Percentiles rank a stretch among this genome's conserved stretches.
Conservation (phyloP, 2,329 filamentous ascomycete genomes). For the Penicillium sp. region DNA sequence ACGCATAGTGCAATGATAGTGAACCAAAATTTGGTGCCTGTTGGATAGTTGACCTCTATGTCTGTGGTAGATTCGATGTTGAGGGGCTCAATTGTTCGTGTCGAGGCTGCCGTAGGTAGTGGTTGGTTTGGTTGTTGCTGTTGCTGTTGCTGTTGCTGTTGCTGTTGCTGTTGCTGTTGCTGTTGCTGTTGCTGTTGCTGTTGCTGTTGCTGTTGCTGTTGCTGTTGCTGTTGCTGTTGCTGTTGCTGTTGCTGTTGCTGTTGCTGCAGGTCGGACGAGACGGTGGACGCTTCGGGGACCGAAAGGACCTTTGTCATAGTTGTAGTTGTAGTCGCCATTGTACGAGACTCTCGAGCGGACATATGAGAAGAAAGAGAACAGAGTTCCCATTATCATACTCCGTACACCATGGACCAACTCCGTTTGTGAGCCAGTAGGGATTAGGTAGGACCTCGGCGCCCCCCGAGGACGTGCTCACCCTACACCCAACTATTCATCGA, state of each 20-base stretch:
- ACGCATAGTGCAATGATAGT: slow-evolving; percentile 26
- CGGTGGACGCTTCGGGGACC: not conserved
- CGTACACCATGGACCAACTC: not conserved
- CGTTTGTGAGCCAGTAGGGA: slow-evolving; percentile 38
- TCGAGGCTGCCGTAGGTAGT: not conserved
- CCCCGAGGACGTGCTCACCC: not conserved
- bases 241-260: not conserved
- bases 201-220: not conserved
- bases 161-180: not conserved
- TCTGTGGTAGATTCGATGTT: not conserved
- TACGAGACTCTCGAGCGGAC: not conserved
- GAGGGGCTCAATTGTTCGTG: slow-evolving; percentile 1
- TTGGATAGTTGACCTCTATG: slow-evolving; percentile 14
- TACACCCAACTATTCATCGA: too few relatives aligned
- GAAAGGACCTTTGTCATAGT: not conserved
- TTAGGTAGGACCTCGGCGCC: not conserved
- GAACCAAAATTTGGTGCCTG: slow-evolving; percentile 18
- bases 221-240: not conserved
- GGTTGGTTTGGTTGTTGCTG: not conserved
- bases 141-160: not conserved
- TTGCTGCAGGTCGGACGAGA: not conserved
- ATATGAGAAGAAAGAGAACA: not conserved
- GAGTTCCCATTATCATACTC: not conserved
- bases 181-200: not conserved
- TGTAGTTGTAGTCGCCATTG: not conserved